Conservation (phyloP, 2,329 filamentous ascomycete species). For the Pezicula neosporulosa region DNA sequence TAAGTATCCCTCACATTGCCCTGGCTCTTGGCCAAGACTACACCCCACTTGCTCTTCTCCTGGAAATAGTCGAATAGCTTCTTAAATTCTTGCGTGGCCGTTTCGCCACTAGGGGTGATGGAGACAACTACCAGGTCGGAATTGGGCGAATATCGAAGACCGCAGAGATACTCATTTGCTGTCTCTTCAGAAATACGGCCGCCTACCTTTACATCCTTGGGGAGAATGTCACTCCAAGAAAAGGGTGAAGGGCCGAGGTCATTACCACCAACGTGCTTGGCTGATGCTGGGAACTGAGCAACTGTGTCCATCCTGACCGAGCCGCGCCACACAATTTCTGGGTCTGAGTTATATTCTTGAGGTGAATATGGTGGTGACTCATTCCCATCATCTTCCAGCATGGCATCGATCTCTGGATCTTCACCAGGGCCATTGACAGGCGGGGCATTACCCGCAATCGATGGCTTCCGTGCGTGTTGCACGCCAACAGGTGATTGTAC, state of each 20-base stretch:
- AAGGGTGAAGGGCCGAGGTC: constrained; percentile 57
- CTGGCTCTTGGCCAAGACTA: constrained; percentile 72
- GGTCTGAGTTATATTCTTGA: constrained; percentile 66
- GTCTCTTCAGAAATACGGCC: constrained; percentile 79
- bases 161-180: constrained; percentile 88
- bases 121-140: constrained; percentile 83
- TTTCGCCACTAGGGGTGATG: constrained; percentile 61
- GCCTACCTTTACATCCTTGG: constrained; percentile 65
- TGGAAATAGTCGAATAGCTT: constrained; percentile 86
- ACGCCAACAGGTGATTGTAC: constrained; percentile 69
- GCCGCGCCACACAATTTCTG: constrained; percentile 75
- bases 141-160: constrained; percentile 74
- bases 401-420: constrained; percentile 85
- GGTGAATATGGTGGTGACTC: constrained; percentile 82
- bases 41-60: constrained; percentile 78
- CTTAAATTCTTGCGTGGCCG: constrained; percentile 61
- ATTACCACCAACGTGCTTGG: constrained; percentile 80
- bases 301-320: constrained; percentile 73
- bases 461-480: constrained; percentile 40
- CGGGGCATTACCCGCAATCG: constrained; percentile 40
- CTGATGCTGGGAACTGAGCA: constrained; percentile 72
- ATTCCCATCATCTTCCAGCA: constrained; percentile 78
- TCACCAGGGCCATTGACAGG: constrained; percentile 57
- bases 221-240: constrained; percentile 75
- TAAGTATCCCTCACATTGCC: constrained; percentile 86